Percentiles rank a stretch among this genome's conserved stretches.
These are phyloP conservation scores for Aspergillus neoniger DNA, from an alignment of 2,329 filamentous ascomycete genomes.

Conservation along the genomic window DNA sequence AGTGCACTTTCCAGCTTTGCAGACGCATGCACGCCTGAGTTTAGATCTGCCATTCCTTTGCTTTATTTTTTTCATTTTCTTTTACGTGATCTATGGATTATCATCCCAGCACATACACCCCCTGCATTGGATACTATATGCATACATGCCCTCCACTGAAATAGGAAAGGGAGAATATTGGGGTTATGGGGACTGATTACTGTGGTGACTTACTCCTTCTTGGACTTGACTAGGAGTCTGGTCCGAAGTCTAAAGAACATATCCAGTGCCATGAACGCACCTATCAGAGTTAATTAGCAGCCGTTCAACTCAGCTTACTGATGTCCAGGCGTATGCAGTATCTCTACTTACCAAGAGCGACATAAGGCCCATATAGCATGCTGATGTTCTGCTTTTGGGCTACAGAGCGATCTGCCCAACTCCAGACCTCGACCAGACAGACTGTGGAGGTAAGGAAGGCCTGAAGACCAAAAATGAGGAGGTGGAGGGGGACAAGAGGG, in stretches of 20 bases:
- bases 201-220: slow-evolving; percentile 27
- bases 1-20: not conserved
- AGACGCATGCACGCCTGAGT: not conserved
- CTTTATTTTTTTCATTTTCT: not conserved
- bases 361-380: slow-evolving; percentile 59
- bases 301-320: not conserved
- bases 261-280: slow-evolving; percentile 42
- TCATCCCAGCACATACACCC: not conserved
- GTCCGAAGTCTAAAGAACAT: slow-evolving; percentile 37
- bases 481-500: slow-evolving; percentile 59
- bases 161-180: not conserved
- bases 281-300: slow-evolving; percentile 23
- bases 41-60: not conserved
- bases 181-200: not conserved
- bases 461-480: slow-evolving; percentile 62
- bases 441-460: slow-evolving; percentile 63
- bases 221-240: slow-evolving; percentile 30
- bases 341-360: slow-evolving; percentile 53
- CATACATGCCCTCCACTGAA: not conserved
- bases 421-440: slow-evolving; percentile 63
- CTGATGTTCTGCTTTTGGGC: slow-evolving; percentile 53
- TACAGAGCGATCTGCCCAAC: slow-evolving; percentile 53
- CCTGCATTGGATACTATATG: not conserved
- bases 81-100: not conserved
- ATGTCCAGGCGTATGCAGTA: not conserved